Percentiles rank a stretch among this genome's conserved stretches.
Evolutionary conservation across 202 grass and related monocot genomes (phyloP).

Genomic region (Digitaria exilis): DNA sequence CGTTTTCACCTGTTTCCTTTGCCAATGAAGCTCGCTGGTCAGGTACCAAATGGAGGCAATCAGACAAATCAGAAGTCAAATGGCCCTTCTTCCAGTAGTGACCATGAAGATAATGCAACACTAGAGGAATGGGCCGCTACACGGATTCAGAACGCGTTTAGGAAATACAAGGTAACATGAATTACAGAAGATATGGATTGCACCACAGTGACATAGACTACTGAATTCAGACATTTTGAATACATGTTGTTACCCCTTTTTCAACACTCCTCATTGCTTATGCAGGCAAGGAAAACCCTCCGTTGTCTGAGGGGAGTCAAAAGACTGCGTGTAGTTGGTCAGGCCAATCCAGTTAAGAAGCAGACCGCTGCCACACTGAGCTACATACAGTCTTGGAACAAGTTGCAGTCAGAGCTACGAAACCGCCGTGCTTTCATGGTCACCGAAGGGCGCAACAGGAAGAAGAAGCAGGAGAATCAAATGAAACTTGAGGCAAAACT

Average conservation of each 20-base stretch:
- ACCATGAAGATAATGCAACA: slow-evolving; percentile 50
- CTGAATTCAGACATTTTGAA: neutral
- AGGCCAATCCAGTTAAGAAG: slow-evolving; percentile 72
- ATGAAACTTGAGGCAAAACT: slow-evolving; percentile 87
- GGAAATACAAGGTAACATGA: slow-evolving; percentile 70
- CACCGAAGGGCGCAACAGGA: slow-evolving; percentile 74
- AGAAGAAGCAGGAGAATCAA: slow-evolving; percentile 92
- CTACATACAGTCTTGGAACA: slow-evolving; percentile 87
- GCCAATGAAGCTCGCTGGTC: slow-evolving; percentile 41
- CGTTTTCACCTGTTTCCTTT: slow-evolving; percentile 14
- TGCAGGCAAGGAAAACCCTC: slow-evolving; percentile 83
- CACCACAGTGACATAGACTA: neutral
- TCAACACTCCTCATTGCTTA: neutral
- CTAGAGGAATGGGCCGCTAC: slow-evolving; percentile 76
- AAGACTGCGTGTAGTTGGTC: slow-evolving; percentile 55
- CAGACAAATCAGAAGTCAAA: slow-evolving; percentile 53
- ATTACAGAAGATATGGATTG: neutral
- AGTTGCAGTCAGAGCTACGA: slow-evolving; percentile 82
- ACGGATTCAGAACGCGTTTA: slow-evolving; percentile 80
- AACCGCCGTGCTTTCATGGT: slow-evolving; percentile 84
- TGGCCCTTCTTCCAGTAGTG: slow-evolving; percentile 65
- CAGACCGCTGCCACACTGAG: slow-evolving; percentile 68
- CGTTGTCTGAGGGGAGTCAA: slow-evolving; percentile 72
- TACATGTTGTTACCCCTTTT: neutral
- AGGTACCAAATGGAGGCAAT: slow-evolving; percentile 55